Base-by-base conservation (phyloP, 139 green algal genomes). In the Coelastrella sp. region DNA sequence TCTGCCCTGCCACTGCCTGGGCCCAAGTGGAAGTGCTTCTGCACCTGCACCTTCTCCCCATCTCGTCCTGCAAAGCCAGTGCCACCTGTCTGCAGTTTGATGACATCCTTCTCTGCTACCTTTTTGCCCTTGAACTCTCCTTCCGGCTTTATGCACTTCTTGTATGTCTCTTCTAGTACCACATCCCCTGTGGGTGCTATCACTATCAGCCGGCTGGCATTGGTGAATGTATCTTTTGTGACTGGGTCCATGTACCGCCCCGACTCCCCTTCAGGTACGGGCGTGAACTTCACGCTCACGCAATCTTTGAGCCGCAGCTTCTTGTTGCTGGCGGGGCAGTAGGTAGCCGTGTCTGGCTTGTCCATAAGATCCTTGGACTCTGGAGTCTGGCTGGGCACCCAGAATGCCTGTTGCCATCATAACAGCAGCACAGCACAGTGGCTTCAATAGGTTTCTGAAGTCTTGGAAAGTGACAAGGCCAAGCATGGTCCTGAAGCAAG, bases 271-370 rank as follows among this genome's bases (percentile, higher is more conserved):
- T 85, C 63, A 14, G n/a, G 85, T 27, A 84, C 94, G 6, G 58
- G 90, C 7, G 94, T 98, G 90, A 97, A 98, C 89, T 94, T 95
- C 14, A 96, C 91, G 60, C 79, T 11, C 85, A 87, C 87, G 7
- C 95, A 91, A 78, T 97, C 96, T 90, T 98, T 99, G 49, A 98
- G 93, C 56, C 93, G 92, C 57, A 99, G 93, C 92, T 96, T 96
- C 91, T 97, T 97, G 20, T 95, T 91, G 22, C 89, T 97, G 68
- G 95, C 95, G 6, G 97, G 97, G 89, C 97, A 99, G 25, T 91
- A 90, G 7, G 96, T 98, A 78, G 94, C 82, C 8, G 84, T 93
- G 79, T 96, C 93, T 14, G 97, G 96, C 93, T 97, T 97, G 4
- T 96, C 95, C 85, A 96, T 75, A 24, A 90, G 76, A 12, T 78